Conservation (phyloP, 1,284 basidiomycete genomes). For the Trametes versicolor region DNA sequence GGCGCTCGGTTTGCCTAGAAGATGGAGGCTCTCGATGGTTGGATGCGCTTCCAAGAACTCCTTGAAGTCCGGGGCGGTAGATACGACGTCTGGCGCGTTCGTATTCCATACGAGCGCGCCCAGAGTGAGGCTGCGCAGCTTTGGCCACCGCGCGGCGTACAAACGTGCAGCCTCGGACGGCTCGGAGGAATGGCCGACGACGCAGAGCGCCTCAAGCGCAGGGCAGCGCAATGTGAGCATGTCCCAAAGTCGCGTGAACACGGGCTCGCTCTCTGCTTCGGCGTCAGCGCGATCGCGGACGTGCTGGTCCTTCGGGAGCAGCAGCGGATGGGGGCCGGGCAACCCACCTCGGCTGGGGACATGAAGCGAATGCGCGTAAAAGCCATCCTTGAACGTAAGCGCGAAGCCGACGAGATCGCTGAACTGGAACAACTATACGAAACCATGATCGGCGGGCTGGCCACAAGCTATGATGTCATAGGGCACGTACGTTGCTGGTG, state of each 20-base stretch:
- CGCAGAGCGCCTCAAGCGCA: constrained; percentile 65
- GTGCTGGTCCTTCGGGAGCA: constrained; percentile 20
- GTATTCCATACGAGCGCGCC: constrained; percentile 72
- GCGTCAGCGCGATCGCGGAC: constrained; percentile 23
- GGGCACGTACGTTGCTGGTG: constrained; percentile 63
- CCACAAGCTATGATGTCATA: constrained; percentile 28
- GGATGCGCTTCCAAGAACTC: constrained; percentile 73
- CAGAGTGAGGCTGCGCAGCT: constrained; percentile 61
- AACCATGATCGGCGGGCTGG: not conserved
- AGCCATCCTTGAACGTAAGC: constrained; percentile 64
- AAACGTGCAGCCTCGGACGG: constrained; percentile 53
- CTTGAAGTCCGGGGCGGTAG: constrained; percentile 63
- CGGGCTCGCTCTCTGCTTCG: constrained; percentile 48
- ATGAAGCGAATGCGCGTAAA: constrained; percentile 63
- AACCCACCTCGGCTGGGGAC: constrained; percentile 62
- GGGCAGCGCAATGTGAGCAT: constrained; percentile 73
- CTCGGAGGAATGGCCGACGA: constrained; percentile 65
- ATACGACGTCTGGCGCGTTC: constrained; percentile 46
- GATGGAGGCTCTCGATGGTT: constrained; percentile 59
- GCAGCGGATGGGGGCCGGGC: not conserved
- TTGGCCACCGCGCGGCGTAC: constrained; percentile 66
- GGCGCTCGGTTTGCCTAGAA: constrained; percentile 62
- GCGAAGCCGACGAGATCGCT: constrained; percentile 66
- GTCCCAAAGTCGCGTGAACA: constrained; percentile 64
- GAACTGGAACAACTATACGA: constrained; percentile 70